Evolutionary conservation across 2,329 filamentous ascomycete species (phyloP).

Genomic region (Alternaria conjuncta): DNA sequence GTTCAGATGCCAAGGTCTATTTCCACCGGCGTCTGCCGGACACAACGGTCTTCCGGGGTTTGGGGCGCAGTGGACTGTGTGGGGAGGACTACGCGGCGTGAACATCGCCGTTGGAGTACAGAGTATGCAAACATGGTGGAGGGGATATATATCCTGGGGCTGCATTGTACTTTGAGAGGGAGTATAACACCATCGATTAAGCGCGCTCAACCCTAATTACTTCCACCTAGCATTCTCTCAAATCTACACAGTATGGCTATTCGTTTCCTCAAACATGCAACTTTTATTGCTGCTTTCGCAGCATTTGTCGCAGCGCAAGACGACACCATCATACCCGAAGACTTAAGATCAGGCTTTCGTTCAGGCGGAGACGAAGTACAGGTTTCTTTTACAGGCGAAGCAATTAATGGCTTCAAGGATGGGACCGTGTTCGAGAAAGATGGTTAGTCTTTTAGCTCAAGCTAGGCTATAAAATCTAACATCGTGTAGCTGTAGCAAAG

Average conservation of each 20-base stretch:
- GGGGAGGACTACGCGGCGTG: slow-evolving; percentile 20
- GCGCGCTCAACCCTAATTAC: background rate
- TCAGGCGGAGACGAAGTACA: slow-evolving; percentile 30
- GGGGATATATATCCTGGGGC: slow-evolving; percentile 26
- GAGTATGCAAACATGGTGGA: background rate
- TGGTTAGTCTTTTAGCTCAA: slow-evolving; percentile 18
- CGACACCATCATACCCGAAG: slow-evolving; percentile 20
- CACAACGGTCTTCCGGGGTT: slow-evolving; percentile 4
- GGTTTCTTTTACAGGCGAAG: slow-evolving; percentile 34
- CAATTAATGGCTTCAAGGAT: slow-evolving; percentile 37
- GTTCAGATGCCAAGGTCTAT: slow-evolving; percentile 11
- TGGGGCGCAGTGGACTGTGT: slow-evolving; percentile 16
- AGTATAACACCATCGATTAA: background rate
- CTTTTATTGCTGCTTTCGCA: background rate
- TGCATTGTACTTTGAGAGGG: background rate
- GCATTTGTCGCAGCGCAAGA: slow-evolving; percentile 16
- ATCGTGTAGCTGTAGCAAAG: slow-evolving; percentile 27
- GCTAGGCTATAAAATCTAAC: slow-evolving; percentile 7
- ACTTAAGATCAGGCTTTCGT: slow-evolving; percentile 29
- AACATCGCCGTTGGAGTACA: slow-evolving; percentile 13
- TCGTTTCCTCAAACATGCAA: slow-evolving; percentile 6
- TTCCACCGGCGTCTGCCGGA: slow-evolving; percentile 4
- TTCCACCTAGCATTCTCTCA: background rate
- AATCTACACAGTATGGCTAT: slow-evolving; percentile 18
- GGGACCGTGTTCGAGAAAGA: slow-evolving; percentile 35